Conservation (phyloP, 2,329 filamentous ascomycete species). For the Polychaeton citri region DNA sequence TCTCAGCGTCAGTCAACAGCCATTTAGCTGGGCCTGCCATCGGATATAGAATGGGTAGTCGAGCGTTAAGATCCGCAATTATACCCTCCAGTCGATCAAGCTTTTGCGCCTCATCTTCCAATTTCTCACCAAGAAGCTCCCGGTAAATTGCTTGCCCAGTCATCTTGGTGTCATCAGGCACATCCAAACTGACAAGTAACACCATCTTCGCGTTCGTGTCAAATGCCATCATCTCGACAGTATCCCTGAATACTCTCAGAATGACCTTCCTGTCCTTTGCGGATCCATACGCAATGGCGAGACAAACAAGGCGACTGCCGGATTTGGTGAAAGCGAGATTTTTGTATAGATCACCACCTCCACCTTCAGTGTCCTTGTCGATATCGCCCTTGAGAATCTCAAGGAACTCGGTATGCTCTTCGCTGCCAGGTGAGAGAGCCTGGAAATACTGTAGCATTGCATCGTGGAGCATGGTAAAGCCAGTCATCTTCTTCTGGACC, state of each 20-base stretch:
- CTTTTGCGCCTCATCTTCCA: constrained; percentile 31
- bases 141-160: constrained; percentile 74
- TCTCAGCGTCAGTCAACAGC: constrained; percentile 52
- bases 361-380: constrained; percentile 34
- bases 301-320: constrained; percentile 66
- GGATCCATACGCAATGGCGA: constrained; percentile 68
- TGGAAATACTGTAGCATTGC: constrained; percentile 96
- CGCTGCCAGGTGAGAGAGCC: constrained; percentile 60
- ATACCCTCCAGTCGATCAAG: constrained; percentile 49
- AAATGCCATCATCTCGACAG: constrained; percentile 68
- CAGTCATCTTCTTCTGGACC: constrained; percentile 90
- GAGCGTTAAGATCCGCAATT: constrained; percentile 51
- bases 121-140: constrained; percentile 60
- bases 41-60: constrained; percentile 63
- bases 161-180: constrained; percentile 88
- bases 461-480: constrained; percentile 95
- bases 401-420: constrained; percentile 75
- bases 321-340: constrained; percentile 93
- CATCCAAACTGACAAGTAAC: constrained; percentile 74
- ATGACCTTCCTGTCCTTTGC: constrained; percentile 91
- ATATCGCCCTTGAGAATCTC: constrained; percentile 88
- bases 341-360: constrained; percentile 74
- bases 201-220: constrained; percentile 69
- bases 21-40: constrained; percentile 53
- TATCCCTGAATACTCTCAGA: constrained; percentile 81